phyloP scores from a whole-genome alignment of 148 eudicot genomes.

The Linanthus parryae region DNA sequence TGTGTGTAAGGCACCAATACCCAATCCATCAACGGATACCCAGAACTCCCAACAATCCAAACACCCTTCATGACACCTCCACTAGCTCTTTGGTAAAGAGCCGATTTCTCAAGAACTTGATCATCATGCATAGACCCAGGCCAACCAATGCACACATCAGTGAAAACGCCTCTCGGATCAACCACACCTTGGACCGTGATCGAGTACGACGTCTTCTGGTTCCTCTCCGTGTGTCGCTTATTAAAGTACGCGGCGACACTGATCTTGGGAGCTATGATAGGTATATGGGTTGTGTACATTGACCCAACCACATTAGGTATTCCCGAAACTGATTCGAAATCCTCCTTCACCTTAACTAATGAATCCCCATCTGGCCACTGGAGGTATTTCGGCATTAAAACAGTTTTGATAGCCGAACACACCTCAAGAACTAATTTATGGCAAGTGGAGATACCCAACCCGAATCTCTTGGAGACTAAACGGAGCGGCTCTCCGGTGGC shows the following conservation, averaged over 20 bases:
- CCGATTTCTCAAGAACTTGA: constrained; percentile 73
- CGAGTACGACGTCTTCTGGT: constrained; percentile 84
- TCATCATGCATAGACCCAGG: constrained; percentile 96
- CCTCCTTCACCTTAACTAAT: constrained; percentile 31
- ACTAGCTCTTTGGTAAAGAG: constrained; percentile 60
- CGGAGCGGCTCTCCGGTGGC: constrained; percentile 92
- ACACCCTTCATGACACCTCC: constrained; percentile 63
- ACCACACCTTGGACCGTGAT: constrained; percentile 90
- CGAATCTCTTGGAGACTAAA: constrained; percentile 73
- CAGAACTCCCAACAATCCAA: constrained; percentile 71
- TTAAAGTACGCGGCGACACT: constrained; percentile 85
- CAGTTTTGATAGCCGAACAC: constrained; percentile 70
- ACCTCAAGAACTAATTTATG: constrained; percentile 91
- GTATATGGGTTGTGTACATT: constrained; percentile 87
- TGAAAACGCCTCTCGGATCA: constrained; percentile 60
- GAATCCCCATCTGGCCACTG: constrained; percentile 70
- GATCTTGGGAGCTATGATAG: constrained; percentile 90
- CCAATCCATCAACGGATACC: constrained; percentile 91
- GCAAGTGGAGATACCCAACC: constrained; percentile 90
- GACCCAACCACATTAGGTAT: constrained; percentile 86
- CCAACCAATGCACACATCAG: constrained; percentile 87
- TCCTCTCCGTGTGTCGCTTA: constrained; percentile 66
- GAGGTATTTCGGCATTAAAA: constrained; percentile 74
- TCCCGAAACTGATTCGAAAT: constrained; percentile 54
- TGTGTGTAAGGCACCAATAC: constrained; percentile 72